These are phyloP conservation scores for Cyclotella atomus DNA, from an alignment of 108 stramenopile genomes.

Conservation along the genomic window DNA sequence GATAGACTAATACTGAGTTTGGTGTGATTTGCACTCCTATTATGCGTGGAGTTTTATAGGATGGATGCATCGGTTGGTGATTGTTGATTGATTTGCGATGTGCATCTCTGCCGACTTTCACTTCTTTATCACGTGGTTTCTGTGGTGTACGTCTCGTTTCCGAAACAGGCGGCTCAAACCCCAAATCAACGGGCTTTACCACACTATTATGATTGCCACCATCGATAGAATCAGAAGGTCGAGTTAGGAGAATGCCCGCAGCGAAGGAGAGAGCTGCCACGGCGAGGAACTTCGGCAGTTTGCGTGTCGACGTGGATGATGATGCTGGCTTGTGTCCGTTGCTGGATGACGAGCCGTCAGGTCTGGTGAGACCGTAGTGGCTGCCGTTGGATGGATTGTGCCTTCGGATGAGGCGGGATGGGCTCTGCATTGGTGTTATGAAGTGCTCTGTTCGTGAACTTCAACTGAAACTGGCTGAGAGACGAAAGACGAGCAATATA, in stretches of 20 bases:
- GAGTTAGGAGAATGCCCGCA: not conserved
- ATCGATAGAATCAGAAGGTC: too few relatives aligned
- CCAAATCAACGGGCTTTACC: not conserved
- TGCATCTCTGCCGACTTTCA: not conserved
- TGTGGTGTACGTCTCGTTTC: too few relatives aligned
- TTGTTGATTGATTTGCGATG: not conserved
- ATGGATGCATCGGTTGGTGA: not conserved
- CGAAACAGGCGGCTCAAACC: not conserved
- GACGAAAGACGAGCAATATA: too few relatives aligned
- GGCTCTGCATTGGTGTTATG: too few relatives aligned
- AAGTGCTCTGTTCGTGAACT: too few relatives aligned
- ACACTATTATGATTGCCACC: not conserved
- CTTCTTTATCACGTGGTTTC: not conserved
- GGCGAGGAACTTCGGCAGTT: not conserved
- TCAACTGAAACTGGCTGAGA: too few relatives aligned
- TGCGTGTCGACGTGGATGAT: not conserved
- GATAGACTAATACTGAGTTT: not conserved
- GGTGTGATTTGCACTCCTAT: not conserved
- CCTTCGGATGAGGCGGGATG: not conserved
- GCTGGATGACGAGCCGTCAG: not conserved
- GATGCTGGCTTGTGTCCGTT: not conserved
- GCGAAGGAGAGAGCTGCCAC: not conserved
- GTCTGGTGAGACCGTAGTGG: not conserved
- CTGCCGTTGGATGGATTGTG: not conserved
- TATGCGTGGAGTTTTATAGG: not conserved